Conservation (phyloP, 306 rosid genomes). For the Calophaca sinica region DNA sequence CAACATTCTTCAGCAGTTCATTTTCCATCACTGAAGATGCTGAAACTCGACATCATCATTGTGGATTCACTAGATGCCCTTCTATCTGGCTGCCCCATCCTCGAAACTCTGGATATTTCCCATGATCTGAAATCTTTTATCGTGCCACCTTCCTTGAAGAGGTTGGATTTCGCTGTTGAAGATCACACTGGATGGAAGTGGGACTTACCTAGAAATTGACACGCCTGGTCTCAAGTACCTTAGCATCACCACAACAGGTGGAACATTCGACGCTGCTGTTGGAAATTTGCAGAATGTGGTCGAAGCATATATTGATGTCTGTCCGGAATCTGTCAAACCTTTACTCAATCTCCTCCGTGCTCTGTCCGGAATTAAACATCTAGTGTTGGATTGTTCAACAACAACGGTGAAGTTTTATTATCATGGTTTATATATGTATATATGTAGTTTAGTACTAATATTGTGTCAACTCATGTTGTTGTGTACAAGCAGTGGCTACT, state of each 20-base stretch:
- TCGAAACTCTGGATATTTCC: neutral
- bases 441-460: neutral
- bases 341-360: neutral
- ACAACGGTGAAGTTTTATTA: slow-evolving; percentile 1
- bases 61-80: neutral
- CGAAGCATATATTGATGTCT: neutral
- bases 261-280: neutral
- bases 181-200: too few species aligned
- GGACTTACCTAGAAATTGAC: neutral
- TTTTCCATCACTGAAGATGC: neutral
- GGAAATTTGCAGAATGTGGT: neutral
- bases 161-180: neutral
- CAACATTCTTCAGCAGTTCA: neutral
- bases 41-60: neutral
- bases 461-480: neutral
- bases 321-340: neutral
- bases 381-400: neutral
- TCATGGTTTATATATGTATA: neutral
- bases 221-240: neutral
- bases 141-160: neutral
- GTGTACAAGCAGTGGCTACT: neutral
- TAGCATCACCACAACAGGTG: neutral
- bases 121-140: too few species aligned
- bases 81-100: neutral
- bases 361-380: too few species aligned